phyloP scores from a whole-genome alignment of 2,329 filamentous ascomycete genomes.

The Blastomyces parvus region DNA sequence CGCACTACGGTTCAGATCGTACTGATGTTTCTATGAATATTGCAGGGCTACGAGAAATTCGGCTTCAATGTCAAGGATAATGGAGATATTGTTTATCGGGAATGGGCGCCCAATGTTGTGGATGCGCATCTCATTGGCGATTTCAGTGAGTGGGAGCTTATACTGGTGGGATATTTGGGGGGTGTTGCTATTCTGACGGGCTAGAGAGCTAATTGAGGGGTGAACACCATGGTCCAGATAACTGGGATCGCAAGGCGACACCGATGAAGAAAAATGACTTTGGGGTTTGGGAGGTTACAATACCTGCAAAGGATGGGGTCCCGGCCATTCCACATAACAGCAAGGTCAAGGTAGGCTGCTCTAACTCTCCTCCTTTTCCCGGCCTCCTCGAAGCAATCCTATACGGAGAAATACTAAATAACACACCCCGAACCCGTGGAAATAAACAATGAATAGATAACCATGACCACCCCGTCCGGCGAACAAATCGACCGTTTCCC shows the following conservation, averaged over 20 bases:
- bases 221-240: conserved; percentile 45
- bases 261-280: conserved; percentile 79
- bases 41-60: conserved; percentile 72
- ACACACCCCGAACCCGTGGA: not conserved
- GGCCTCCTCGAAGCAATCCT: not conserved
- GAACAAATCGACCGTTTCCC: conserved; percentile 80
- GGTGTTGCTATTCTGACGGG: not conserved
- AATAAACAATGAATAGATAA: conserved; percentile 53
- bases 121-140: conserved; percentile 84
- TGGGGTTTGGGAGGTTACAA: conserved; percentile 74
- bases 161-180: not conserved
- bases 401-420: not conserved
- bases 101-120: conserved; percentile 90
- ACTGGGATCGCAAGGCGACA: conserved; percentile 74
- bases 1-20: conserved; percentile 2
- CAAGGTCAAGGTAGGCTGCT: conserved; percentile 70
- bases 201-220: not conserved
- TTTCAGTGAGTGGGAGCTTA: conserved; percentile 59
- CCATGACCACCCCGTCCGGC: conserved; percentile 67
- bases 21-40: conserved; percentile 1
- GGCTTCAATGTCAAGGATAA: conserved; percentile 74
- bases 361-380: not conserved
- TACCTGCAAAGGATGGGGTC: conserved; percentile 64
- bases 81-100: conserved; percentile 80
- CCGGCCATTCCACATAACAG: conserved; percentile 83